A percentile compares a stretch with the other conserved stretches of the same genome.
Conservation (phyloP, 495 filamentous ascomycete genomes). For the Friedmanniomyces simplex region DNA sequence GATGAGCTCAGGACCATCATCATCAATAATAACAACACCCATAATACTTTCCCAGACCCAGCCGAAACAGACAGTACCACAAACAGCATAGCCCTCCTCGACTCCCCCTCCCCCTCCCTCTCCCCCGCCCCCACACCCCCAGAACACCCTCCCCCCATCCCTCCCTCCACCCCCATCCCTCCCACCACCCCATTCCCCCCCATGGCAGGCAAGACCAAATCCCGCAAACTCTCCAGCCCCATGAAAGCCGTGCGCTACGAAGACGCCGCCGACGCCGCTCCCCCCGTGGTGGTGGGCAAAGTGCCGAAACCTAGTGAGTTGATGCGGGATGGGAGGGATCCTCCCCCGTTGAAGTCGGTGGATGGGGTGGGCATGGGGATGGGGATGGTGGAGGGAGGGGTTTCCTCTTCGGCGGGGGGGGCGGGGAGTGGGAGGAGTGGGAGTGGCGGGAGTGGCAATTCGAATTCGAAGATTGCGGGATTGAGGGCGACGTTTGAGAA, state of each 20-base stretch:
- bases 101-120: not conserved
- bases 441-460: too few relatives aligned
- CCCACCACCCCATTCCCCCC: too few relatives aligned
- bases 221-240: not conserved
- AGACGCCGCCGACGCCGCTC: not conserved
- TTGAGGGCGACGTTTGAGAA: conserved; percentile 16
- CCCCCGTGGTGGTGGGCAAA: not conserved
- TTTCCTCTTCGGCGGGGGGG: too few relatives aligned
- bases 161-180: too few relatives aligned
- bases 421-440: conserved; percentile 3
- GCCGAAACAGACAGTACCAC: not conserved
- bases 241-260: conserved; percentile 2
- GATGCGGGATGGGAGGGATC: not conserved
- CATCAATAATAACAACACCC: too few relatives aligned
- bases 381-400: not conserved
- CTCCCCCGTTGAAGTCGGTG: too few relatives aligned
- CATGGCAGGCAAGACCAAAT: conserved; percentile 5
- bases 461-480: conserved; percentile 15
- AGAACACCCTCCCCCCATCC: too few relatives aligned
- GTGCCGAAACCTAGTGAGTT: not conserved
- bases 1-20: too few relatives aligned
- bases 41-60: not conserved
- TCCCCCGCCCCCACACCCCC: too few relatives aligned
- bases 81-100: not conserved
- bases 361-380: too few relatives aligned